Evolutionary conservation across 345 rosid genomes (phyloP), one percentile per base, ranked within the genome.

Genomic region (Balakata baccata): DNA sequence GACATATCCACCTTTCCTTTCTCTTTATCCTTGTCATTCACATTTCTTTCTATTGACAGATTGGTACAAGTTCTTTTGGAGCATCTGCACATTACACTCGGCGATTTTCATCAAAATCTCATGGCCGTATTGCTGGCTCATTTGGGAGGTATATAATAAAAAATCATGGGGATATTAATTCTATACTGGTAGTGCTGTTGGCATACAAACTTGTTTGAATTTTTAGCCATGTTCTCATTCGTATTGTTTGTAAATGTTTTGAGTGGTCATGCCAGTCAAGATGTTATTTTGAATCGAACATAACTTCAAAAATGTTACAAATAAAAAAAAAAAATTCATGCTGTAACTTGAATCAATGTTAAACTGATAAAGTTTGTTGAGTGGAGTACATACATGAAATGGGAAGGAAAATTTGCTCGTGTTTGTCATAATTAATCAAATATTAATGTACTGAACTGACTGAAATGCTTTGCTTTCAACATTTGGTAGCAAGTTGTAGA

Each of bases 71-170:
- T 76, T 91, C 88, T 82, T 87, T 93, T 60, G 93, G 84, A 77
- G 91, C 82, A 69, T 90, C 95, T 69, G 89, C 93, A n/a, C 89
- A 82, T 75, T 96, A 87, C 85, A 89, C 87, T 47, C 86, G 75
- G 76, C 83, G 80, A 64, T 86, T 93, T 74, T 96, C 98, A 23
- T 75, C 91, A 50, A 91, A 89, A 68, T 93, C 97, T 60, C 98
- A 91, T 78, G 93, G 95, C 61, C 94, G 92, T 71, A 75, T 96
- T 74, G 88, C 79, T 17, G 98, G 93, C 67, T 89, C 82, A 81
- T 54, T 90, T 58, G 96, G 96, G 75, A 91, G 97, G 99, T 95
- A 85, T 60, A 61, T 45, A 67, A 50, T 20, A 16, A 37, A 56
- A 74, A 80, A 52, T 59, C 62, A 68, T 45, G 11, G 70, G 56